These are phyloP conservation scores for Fagus crenata DNA, from an alignment of 306 rosid genomes.

Conservation along the genomic window DNA sequence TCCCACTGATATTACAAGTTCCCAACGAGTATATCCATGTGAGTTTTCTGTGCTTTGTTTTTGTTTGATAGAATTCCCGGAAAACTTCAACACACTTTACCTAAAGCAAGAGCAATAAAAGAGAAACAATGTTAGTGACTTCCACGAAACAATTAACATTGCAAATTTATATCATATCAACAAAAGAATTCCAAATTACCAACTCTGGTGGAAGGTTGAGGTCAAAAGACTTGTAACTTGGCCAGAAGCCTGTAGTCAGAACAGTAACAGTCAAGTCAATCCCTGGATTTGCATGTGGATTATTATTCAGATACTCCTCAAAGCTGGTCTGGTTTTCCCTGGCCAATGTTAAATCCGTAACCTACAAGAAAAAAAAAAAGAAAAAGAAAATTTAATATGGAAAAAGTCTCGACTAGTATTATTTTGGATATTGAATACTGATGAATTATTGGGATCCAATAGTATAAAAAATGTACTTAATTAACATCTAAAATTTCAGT, in stretches of 20 bases:
- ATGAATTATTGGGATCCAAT: not conserved
- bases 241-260: constrained; percentile 87
- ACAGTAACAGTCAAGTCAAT: constrained; percentile 77
- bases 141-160: not conserved
- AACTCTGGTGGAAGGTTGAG: constrained; percentile 80
- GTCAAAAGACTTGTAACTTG: constrained; percentile 79
- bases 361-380: constrained; percentile 35
- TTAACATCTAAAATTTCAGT: not conserved
- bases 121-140: not conserved
- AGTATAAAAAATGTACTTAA: not conserved
- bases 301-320: constrained; percentile 57
- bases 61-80: constrained; percentile 63
- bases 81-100: constrained; percentile 84
- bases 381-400: not conserved
- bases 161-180: constrained; percentile 14
- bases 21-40: constrained; percentile 90
- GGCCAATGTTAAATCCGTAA: constrained; percentile 71
- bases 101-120: constrained; percentile 37
- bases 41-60: constrained; percentile 71
- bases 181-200: constrained; percentile 43
- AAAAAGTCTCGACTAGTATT: not conserved
- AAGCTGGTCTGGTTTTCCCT: constrained; percentile 68
- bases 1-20: constrained; percentile 66
- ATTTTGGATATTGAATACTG: not conserved
- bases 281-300: constrained; percentile 58